Percentiles rank a stretch among this genome's conserved stretches.
phyloP scores from a whole-genome alignment of 2,329 filamentous ascomycete genomes.

The Cercospora janseana region DNA sequence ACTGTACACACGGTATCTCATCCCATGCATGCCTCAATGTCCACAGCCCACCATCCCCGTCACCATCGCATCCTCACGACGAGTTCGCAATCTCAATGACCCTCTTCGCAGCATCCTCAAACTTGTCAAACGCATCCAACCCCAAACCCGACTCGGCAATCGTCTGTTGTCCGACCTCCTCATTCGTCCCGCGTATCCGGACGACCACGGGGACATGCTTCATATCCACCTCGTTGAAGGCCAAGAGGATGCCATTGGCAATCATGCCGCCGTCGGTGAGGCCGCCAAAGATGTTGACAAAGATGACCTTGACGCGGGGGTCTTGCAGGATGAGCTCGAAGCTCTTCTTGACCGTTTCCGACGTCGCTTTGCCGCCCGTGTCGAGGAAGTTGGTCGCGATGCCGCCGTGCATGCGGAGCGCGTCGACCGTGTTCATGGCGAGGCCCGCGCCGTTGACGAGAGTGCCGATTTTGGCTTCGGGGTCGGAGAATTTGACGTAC shows the following conservation, averaged over 20 bases:
- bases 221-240: slow-evolving; percentile 65
- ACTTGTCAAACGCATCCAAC: slow-evolving; percentile 70
- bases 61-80: neutral
- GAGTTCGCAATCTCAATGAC: slow-evolving; percentile 57
- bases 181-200: slow-evolving; percentile 71
- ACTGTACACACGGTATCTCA: too few relatives aligned
- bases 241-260: slow-evolving; percentile 69
- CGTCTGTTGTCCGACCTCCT: slow-evolving; percentile 66
- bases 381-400: slow-evolving; percentile 81
- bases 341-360: slow-evolving; percentile 72
- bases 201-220: slow-evolving; percentile 68
- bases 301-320: slow-evolving; percentile 66
- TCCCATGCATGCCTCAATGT: too few relatives aligned
- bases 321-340: slow-evolving; percentile 74
- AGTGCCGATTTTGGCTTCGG: slow-evolving; percentile 67
- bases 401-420: slow-evolving; percentile 66
- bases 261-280: slow-evolving; percentile 79
- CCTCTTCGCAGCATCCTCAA: slow-evolving; percentile 68
- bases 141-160: slow-evolving; percentile 66
- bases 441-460: slow-evolving; percentile 86
- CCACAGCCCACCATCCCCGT: too few relatives aligned
- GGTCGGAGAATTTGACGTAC: slow-evolving; percentile 63
- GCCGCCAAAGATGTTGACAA: slow-evolving; percentile 70
- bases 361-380: slow-evolving; percentile 83
- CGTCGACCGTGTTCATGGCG: slow-evolving; percentile 88